These are phyloP conservation scores for Phragmites australis DNA, from an alignment of 176 grass and related monocot genomes.

Conservation along the genomic window DNA sequence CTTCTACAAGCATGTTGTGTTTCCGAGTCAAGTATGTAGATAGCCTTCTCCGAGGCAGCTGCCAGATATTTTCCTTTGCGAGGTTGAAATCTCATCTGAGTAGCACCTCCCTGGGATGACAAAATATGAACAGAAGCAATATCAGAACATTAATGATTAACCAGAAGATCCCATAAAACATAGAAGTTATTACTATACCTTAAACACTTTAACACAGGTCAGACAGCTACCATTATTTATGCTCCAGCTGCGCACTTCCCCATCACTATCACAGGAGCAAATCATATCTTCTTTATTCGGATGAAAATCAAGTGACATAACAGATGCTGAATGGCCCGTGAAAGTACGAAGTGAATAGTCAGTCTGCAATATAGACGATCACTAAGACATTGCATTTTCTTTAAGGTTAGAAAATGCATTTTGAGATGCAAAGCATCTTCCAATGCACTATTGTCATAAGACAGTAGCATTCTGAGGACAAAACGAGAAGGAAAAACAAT, in stretches of 20 bases:
- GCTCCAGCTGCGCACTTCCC: conserved; percentile 94
- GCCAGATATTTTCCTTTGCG: conserved; percentile 82
- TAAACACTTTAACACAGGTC: conserved; percentile 62
- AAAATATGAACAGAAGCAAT: conserved; percentile 17
- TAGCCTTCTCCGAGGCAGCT: conserved; percentile 76
- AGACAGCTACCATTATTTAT: conserved; percentile 94
- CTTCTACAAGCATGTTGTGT: conserved; percentile 61
- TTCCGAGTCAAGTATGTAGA: conserved; percentile 89
- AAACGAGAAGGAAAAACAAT: neutral
- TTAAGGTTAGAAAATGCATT: neutral
- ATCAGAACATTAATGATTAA: conserved; percentile 30
- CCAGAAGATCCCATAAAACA: conserved; percentile 14
- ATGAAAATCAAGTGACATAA: conserved; percentile 96
- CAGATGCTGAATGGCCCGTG: conserved; percentile 89
- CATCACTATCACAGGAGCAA: conserved; percentile 89
- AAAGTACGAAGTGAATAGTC: conserved; percentile 96
- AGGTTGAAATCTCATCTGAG: conserved; percentile 98
- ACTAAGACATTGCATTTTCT: conserved; percentile 4
- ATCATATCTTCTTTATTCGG: conserved; percentile 98
- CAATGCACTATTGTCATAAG: conserved; percentile 9
- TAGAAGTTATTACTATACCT: conserved; percentile 49
- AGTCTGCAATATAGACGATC: conserved; percentile 60
- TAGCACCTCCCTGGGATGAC: conserved; percentile 65
- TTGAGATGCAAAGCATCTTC: neutral
- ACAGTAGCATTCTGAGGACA: neutral